A percentile compares a stretch with the other conserved stretches of the same genome.
These are phyloP conservation scores for Parascedosporium putredinis DNA, from an alignment of 2,329 filamentous ascomycete genomes.

Conservation along the genomic window DNA sequence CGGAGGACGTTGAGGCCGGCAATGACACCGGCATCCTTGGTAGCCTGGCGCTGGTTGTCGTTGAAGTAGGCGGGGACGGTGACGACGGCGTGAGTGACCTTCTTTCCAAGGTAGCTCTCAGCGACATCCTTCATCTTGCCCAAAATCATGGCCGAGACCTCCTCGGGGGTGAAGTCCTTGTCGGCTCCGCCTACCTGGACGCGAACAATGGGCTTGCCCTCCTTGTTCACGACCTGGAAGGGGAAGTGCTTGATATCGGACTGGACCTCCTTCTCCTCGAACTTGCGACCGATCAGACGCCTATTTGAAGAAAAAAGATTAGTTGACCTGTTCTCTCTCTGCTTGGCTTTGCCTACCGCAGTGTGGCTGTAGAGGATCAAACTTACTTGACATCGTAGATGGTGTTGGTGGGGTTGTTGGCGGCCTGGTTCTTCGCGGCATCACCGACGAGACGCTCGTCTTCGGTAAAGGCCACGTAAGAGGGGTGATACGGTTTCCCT, in stretches of 20 bases:
- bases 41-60: slow-evolving; percentile 93
- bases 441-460: slow-evolving; percentile 96
- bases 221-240: slow-evolving; percentile 84
- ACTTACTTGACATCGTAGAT: slow-evolving; percentile 78
- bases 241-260: slow-evolving; percentile 96
- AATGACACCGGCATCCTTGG: slow-evolving; percentile 88
- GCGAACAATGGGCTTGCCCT: slow-evolving; percentile 78
- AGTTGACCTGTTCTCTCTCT: slow-evolving; percentile 8
- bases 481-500: slow-evolving; percentile 93
- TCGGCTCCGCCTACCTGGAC: slow-evolving; percentile 55
- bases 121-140: slow-evolving; percentile 80
- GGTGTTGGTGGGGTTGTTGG: slow-evolving; percentile 65
- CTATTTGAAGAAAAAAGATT: slow-evolving; percentile 28
- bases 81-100: slow-evolving; percentile 79
- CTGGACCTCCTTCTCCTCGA: slow-evolving; percentile 75
- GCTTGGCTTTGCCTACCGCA: not conserved
- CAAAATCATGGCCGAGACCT: slow-evolving; percentile 71
- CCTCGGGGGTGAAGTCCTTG: slow-evolving; percentile 71
- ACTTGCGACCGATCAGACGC: slow-evolving; percentile 80
- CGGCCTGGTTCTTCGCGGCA: slow-evolving; percentile 92
- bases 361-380: not conserved
- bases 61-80: slow-evolving; percentile 98
- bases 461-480: slow-evolving; percentile 93
- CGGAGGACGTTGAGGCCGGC: slow-evolving; percentile 90
- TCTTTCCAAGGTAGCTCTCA: slow-evolving; percentile 70